Percentiles rank a stretch among this genome's conserved stretches.
Conservation (phyloP, 805 yeast genomes). For the Saturnispora zaruensis region DNA sequence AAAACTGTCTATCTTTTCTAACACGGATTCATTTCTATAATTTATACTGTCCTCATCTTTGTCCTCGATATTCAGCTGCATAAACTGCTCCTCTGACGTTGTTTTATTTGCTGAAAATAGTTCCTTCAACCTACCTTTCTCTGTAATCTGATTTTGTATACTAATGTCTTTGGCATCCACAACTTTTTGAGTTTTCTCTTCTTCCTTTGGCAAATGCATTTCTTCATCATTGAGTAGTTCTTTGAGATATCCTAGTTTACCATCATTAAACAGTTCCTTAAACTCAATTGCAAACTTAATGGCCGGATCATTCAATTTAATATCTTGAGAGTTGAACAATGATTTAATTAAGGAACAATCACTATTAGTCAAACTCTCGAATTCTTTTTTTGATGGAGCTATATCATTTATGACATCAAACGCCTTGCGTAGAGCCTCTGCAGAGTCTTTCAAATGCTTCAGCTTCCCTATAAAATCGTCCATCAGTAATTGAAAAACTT, state of each 20-base stretch:
- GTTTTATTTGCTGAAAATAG: neutral
- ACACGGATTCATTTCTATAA: neutral
- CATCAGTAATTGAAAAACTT: neutral
- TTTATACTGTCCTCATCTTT: constrained; percentile 2
- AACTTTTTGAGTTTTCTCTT: constrained; percentile 7
- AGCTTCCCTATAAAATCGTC: constrained; percentile 3
- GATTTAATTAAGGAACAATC: constrained; percentile 16
- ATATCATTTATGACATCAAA: constrained; percentile 8
- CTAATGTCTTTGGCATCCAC: neutral
- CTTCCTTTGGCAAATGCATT: neutral
- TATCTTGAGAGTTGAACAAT: constrained; percentile 28
- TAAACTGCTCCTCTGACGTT: neutral
- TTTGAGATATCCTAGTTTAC: constrained; percentile 43
- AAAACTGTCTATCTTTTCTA: constrained; percentile 3
- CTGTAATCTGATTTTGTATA: neutral
- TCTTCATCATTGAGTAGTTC: constrained; percentile 37
- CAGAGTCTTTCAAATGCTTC: constrained; percentile 8
- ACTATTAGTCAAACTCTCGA: constrained; percentile 16
- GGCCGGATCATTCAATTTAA: constrained; percentile 37
- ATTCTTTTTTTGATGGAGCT: constrained; percentile 11
- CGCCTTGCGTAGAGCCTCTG: neutral
- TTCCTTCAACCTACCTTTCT: neutral
- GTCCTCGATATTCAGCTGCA: neutral
- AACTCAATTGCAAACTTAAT: constrained; percentile 51
- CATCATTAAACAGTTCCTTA: constrained; percentile 42